A percentile compares a stretch with the other conserved stretches of the same genome.
These are phyloP conservation scores for Ehretia macrophylla DNA, from an alignment of 257 asterid genomes.

Conservation along the genomic window DNA sequence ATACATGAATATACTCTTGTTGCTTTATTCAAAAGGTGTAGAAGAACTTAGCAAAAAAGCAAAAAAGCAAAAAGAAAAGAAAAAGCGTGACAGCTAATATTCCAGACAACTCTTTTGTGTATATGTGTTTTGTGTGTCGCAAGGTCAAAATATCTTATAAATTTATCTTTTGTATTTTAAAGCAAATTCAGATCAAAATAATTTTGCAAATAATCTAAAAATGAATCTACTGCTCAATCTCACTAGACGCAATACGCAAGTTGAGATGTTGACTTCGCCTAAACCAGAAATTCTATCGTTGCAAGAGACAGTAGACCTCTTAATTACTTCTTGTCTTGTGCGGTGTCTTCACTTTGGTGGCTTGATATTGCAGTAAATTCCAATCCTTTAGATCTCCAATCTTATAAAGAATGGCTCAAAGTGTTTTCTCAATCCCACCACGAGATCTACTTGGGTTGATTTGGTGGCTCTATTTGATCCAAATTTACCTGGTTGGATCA, in stretches of 20 bases:
- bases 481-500: neutral
- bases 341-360: neutral
- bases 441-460: constrained; percentile 3
- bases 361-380: neutral
- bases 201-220: neutral
- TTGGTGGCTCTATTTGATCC: constrained; percentile 4
- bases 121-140: too few relatives aligned
- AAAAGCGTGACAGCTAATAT: too few relatives aligned
- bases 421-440: neutral
- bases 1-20: too few relatives aligned
- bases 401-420: constrained; percentile 7
- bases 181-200: neutral
- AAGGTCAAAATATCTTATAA: too few relatives aligned
- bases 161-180: too few relatives aligned
- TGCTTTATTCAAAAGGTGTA: too few relatives aligned
- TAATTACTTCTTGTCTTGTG: constrained; percentile 7
- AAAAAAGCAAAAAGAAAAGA: too few relatives aligned
- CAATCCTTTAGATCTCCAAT: constrained; percentile 10
- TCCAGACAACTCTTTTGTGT: too few relatives aligned
- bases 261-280: neutral
- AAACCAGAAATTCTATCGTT: neutral
- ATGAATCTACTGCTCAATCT: too few relatives aligned
- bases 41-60: too few relatives aligned
- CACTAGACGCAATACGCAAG: too few relatives aligned
- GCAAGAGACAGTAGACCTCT: neutral